A percentile compares a stretch with the other conserved stretches of the same genome.
Conservation (phyloP, 441 rosid species). For the Dalechampia spathulata region DNA sequence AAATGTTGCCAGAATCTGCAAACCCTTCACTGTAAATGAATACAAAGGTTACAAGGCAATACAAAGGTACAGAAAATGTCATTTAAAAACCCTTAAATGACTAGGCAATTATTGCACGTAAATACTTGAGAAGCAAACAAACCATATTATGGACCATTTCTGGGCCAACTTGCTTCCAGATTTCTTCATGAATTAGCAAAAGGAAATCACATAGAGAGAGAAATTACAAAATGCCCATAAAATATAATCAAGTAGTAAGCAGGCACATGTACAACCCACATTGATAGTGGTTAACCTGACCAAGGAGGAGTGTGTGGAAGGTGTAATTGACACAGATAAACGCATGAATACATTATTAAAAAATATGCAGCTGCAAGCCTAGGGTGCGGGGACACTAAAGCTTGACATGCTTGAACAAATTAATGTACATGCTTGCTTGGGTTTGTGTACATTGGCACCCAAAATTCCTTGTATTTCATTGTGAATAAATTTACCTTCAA, state of each 20-base stretch:
- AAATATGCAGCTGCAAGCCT: not conserved
- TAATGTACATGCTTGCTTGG: not conserved
- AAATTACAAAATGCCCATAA: not conserved
- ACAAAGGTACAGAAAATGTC: not conserved
- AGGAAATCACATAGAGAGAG: not conserved
- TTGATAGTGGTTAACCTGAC: not conserved
- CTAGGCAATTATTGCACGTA: not conserved
- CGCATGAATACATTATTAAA: not conserved
- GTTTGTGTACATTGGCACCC: not conserved
- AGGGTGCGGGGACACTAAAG: not conserved
- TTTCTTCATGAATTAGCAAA: not conserved
- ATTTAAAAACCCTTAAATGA: not conserved
- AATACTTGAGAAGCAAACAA: not conserved
- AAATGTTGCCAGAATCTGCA: slow-evolving; percentile 64
- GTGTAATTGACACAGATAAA: not conserved
- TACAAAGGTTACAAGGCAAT: slow-evolving; percentile 7
- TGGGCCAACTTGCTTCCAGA: not conserved
- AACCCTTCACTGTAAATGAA: slow-evolving; percentile 61
- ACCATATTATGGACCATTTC: not conserved
- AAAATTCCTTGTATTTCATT: slow-evolving; percentile 1
- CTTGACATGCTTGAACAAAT: not conserved
- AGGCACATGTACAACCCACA: not conserved
- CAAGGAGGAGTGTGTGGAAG: not conserved
- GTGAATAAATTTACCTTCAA: slow-evolving; percentile 57
- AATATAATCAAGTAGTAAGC: not conserved